Percentiles rank a stretch among this genome's conserved stretches.
Conservation (phyloP, 257 asterid species). For the Scutellaria barbata region DNA sequence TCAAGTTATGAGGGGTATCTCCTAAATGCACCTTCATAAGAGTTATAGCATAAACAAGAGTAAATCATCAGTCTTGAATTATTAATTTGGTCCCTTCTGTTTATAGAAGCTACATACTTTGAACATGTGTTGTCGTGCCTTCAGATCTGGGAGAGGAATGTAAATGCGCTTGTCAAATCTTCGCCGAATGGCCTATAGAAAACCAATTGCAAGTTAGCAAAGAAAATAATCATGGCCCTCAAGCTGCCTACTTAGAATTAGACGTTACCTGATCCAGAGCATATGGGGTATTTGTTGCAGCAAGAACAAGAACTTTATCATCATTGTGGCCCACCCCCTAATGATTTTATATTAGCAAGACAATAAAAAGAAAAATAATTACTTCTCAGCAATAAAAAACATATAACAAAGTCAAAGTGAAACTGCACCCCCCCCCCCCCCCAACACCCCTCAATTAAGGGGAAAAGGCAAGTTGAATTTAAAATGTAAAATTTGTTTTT, state of each 20-base stretch:
- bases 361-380: neutral
- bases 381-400: neutral
- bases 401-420: constrained; percentile 14
- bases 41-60: neutral
- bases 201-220: constrained; percentile 2
- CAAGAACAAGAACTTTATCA: constrained; percentile 91
- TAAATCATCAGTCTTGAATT: neutral
- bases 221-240: neutral
- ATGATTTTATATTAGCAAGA: constrained; percentile 10
- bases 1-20: constrained; percentile 75
- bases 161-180: constrained; percentile 90
- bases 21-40: constrained; percentile 75
- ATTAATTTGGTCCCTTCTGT: neutral
- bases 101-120: constrained; percentile 50
- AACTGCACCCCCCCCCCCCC: neutral
- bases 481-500: neutral
- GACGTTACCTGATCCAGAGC: constrained; percentile 82
- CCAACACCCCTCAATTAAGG: neutral
- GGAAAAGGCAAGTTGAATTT: neutral
- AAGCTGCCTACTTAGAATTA: neutral
- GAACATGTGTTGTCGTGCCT: constrained; percentile 93
- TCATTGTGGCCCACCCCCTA: constrained; percentile 94
- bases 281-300: constrained; percentile 91
- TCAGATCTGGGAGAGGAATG: constrained; percentile 88
- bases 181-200: constrained; percentile 74